Conservation (phyloP, 106 monocot species). For the Dendrobium huoshanense region DNA sequence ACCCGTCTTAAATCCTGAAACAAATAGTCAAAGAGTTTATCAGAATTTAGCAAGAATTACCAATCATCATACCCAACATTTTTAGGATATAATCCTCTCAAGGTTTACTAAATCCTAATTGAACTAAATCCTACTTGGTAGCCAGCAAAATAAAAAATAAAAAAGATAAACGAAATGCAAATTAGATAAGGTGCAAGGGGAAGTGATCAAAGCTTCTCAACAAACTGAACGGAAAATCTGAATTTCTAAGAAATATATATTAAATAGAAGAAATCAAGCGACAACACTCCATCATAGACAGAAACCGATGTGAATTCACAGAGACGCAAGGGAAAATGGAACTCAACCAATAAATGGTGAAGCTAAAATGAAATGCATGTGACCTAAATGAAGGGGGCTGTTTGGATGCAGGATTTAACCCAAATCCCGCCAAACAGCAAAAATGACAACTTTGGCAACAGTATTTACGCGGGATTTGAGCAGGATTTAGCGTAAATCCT, state of each 20-base stretch:
- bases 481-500: too few species aligned
- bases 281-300: not conserved
- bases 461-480: too few species aligned
- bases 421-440: too few species aligned
- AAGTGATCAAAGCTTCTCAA: not conserved
- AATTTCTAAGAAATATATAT: not conserved
- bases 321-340: not conserved
- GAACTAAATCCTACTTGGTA: not conserved
- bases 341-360: not conserved
- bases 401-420: too few species aligned
- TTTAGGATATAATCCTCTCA: too few species aligned
- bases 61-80: too few species aligned
- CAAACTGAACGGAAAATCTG: not conserved
- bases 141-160: not conserved
- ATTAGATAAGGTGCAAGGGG: not conserved
- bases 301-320: not conserved
- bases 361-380: not conserved
- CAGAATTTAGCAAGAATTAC: too few species aligned
- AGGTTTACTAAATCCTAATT: too few species aligned
- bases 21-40: too few species aligned
- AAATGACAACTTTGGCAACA: too few species aligned
- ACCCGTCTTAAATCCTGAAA: too few species aligned
- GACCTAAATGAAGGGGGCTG: not conserved
- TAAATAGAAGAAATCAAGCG: not conserved
- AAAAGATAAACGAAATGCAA: not conserved